Conservation (phyloP, 345 rosid genomes). For the Populus euphratica region DNA sequence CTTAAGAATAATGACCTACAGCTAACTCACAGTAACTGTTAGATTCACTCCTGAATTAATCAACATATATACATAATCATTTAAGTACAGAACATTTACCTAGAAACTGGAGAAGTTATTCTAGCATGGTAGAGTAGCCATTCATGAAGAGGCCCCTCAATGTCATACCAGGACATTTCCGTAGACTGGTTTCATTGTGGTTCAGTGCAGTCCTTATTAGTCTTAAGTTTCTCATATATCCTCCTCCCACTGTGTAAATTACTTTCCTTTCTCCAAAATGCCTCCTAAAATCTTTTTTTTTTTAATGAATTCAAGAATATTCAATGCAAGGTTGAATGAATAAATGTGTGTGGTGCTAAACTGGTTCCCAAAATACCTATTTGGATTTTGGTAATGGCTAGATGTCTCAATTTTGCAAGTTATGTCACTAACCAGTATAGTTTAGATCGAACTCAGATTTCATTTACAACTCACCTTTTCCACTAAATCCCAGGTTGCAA, state of each 20-base stretch:
- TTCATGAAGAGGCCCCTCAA: not conserved
- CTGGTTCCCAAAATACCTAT: not conserved
- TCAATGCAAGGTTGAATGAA: not conserved
- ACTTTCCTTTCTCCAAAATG: not conserved
- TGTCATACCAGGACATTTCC: not conserved
- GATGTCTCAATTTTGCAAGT: not conserved
- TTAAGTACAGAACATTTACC: not conserved
- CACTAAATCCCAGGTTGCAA: slow-evolving; percentile 18
- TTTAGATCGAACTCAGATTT: slow-evolving; percentile 3
- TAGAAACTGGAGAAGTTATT: not conserved
- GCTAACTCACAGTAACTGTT: not conserved
- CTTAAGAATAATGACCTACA: not conserved
- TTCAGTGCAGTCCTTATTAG: not conserved
- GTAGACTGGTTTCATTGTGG: not conserved
- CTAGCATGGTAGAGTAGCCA: slow-evolving; percentile 8
- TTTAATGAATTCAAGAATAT: not conserved
- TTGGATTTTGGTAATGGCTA: not conserved
- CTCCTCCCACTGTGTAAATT: not conserved
- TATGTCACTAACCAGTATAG: slow-evolving; percentile 4
- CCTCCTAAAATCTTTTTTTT: not conserved
- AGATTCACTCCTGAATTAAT: not conserved
- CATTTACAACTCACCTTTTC: slow-evolving; percentile 20
- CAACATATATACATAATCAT: not conserved
- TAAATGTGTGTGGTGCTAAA: not conserved
- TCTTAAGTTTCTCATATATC: not conserved